These are phyloP conservation scores for Pneumocystis murina DNA, from an alignment of 1,139 yeast species.

Conservation along the genomic window DNA sequence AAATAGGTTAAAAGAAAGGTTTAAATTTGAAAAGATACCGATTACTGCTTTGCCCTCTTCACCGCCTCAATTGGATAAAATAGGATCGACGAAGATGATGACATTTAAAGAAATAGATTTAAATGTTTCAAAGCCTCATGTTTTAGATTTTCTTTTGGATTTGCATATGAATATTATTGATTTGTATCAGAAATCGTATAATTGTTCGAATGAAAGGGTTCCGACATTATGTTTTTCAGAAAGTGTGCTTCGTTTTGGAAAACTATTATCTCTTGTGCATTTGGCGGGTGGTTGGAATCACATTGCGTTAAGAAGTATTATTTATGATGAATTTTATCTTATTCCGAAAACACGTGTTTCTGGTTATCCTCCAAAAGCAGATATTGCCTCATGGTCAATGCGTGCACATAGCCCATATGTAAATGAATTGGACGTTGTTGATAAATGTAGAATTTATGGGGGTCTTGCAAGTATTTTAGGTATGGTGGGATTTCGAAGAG, in stretches of 20 bases:
- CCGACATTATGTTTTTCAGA: constrained; percentile 77
- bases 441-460: constrained; percentile 37
- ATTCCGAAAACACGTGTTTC: constrained; percentile 17
- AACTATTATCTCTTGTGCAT: constrained; percentile 43
- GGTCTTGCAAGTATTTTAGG: constrained; percentile 53
- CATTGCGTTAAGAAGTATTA: constrained; percentile 30
- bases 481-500: constrained; percentile 47
- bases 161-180: constrained; percentile 37
- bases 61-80: constrained; percentile 11
- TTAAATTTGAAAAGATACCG: constrained; percentile 15
- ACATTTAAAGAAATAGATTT: constrained; percentile 9
- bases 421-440: constrained; percentile 17
- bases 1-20: constrained; percentile 17
- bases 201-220: constrained; percentile 55
- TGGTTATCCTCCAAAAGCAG: constrained; percentile 11
- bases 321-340: constrained; percentile 22
- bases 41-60: constrained; percentile 5
- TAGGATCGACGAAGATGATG: constrained; percentile 17
- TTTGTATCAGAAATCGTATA: constrained; percentile 45
- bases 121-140: constrained; percentile 14
- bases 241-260: constrained; percentile 46
- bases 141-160: constrained; percentile 39
- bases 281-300: constrained; percentile 37
- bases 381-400: constrained; percentile 12
- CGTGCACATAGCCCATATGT: constrained; percentile 17